Evolutionary conservation across 768 basidiomycete genomes (phyloP).

Genomic region (Podaxis mareebaensis): DNA sequence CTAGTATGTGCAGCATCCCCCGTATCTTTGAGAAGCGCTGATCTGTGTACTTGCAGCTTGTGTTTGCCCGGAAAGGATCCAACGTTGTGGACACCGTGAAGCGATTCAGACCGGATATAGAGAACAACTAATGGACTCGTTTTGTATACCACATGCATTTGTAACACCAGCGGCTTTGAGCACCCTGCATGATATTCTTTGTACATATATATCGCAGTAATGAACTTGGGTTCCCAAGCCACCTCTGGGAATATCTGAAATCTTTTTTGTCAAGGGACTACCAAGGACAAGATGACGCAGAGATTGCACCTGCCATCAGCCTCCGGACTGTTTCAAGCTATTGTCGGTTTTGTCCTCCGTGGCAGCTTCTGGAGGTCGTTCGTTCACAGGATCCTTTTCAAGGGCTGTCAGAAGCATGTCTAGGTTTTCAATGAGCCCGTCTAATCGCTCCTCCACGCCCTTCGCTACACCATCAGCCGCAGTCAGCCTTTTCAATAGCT

Average conservation of each 20-base stretch:
- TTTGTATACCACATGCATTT: slow-evolving; percentile 16
- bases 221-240: neutral
- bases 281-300: neutral
- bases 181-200: neutral
- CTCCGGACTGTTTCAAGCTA: neutral
- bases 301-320: neutral
- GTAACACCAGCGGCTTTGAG: slow-evolving; percentile 3
- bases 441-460: slow-evolving; percentile 63
- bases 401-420: slow-evolving; percentile 53
- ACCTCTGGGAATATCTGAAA: neutral
- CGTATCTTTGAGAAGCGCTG: neutral
- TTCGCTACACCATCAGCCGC: slow-evolving; percentile 58
- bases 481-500: slow-evolving; percentile 57
- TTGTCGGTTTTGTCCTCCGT: neutral
- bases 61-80: slow-evolving; percentile 78
- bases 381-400: slow-evolving; percentile 24
- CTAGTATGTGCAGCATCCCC: slow-evolving; percentile 49
- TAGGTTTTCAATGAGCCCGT: slow-evolving; percentile 58
- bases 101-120: slow-evolving; percentile 46
- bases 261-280: neutral
- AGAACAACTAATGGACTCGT: slow-evolving; percentile 13
- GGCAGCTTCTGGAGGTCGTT: neutral
- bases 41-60: slow-evolving; percentile 51
- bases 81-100: slow-evolving; percentile 83
- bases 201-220: neutral